A percentile compares a stretch with the other conserved stretches of the same genome.
These are phyloP conservation scores for Leishmania martiniquensis DNA, from an alignment of 208 protist genomes.

Conservation along the genomic window DNA sequence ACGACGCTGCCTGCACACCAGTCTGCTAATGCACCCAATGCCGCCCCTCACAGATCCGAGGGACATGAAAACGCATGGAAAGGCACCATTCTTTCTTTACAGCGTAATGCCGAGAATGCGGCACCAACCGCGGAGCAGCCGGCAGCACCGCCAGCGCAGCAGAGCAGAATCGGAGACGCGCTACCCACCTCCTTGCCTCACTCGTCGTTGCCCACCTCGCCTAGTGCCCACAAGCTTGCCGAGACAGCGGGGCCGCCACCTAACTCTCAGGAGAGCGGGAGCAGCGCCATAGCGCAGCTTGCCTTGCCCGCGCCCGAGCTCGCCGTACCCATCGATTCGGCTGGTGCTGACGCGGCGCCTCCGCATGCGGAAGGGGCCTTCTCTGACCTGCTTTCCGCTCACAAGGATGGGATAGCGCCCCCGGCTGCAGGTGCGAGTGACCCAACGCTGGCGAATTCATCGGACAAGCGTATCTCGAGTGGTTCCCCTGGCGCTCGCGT, in stretches of 20 bases:
- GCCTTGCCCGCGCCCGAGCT: not conserved
- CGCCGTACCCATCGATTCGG: not conserved
- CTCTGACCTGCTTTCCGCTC: not conserved
- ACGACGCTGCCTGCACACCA: not conserved
- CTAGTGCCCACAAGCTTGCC: constrained; percentile 1
- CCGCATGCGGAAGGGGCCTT: not conserved
- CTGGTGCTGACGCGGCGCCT: not conserved
- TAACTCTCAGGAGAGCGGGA: not conserved
- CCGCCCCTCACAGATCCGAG: constrained; percentile 5
- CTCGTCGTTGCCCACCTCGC: not conserved
- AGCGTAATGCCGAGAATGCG: not conserved
- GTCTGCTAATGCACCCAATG: not conserved
- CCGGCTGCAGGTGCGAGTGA: not conserved
- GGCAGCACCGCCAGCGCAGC: not conserved
- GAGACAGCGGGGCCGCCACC: not conserved
- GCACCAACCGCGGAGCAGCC: not conserved
- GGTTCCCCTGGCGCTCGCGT: not conserved
- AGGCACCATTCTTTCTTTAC: not conserved
- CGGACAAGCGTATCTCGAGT: not conserved
- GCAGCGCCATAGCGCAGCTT: not conserved
- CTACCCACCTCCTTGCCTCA: not conserved
- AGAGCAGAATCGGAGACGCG: not conserved
- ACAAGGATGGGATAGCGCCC: not conserved
- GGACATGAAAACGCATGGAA: not conserved
- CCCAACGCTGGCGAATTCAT: not conserved